A percentile compares a stretch with the other conserved stretches of the same genome.
phyloP scores from a whole-genome alignment of 2,329 filamentous ascomycete genomes.

The Microcera coccophila region DNA sequence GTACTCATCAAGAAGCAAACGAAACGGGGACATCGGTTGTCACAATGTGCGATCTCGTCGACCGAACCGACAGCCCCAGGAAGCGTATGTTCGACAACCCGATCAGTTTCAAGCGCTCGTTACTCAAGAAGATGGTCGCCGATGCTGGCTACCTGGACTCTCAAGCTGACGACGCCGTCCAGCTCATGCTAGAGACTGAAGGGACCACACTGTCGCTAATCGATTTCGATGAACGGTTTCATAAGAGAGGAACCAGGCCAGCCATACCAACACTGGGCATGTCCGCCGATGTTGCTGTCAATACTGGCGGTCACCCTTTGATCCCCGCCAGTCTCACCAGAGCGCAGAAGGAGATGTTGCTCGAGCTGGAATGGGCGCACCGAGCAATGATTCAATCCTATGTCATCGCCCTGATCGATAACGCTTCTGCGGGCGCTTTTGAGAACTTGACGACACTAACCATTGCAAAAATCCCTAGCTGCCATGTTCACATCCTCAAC shows the following conservation, averaged over 20 bases:
- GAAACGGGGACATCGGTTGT: conserved; percentile 14
- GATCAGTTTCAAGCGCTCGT: conserved; percentile 28
- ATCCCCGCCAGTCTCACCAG: conserved; percentile 54
- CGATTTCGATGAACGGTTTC: conserved; percentile 32
- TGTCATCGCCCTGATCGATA: conserved; percentile 61
- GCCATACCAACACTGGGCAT: conserved; percentile 6
- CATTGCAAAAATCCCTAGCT: conserved; percentile 61
- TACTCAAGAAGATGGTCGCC: conserved; percentile 36
- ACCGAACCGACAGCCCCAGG: conserved; percentile 15
- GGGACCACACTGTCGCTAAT: conserved; percentile 26
- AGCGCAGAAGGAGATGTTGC: conserved; percentile 64
- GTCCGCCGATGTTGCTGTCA: conserved; percentile 19
- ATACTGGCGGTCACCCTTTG: conserved; percentile 34
- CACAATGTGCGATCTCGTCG: conserved; percentile 24
- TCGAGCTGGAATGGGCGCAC: conserved; percentile 67
- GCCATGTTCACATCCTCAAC: conserved; percentile 53
- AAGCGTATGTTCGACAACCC: conserved; percentile 23
- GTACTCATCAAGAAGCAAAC: conserved; percentile 8
- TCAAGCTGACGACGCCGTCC: conserved; percentile 33
- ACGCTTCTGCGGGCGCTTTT: conserved; percentile 46
- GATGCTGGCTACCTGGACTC: conserved; percentile 33
- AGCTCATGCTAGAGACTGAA: conserved; percentile 35
- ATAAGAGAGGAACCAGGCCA: conserved; percentile 11
- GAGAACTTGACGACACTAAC: conserved; percentile 54
- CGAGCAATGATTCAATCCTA: conserved; percentile 65